A percentile compares a stretch with the other conserved stretches of the same genome.
phyloP scores from a whole-genome alignment of 805 yeast genomes.

The Saccharomycopsis sp. region DNA sequence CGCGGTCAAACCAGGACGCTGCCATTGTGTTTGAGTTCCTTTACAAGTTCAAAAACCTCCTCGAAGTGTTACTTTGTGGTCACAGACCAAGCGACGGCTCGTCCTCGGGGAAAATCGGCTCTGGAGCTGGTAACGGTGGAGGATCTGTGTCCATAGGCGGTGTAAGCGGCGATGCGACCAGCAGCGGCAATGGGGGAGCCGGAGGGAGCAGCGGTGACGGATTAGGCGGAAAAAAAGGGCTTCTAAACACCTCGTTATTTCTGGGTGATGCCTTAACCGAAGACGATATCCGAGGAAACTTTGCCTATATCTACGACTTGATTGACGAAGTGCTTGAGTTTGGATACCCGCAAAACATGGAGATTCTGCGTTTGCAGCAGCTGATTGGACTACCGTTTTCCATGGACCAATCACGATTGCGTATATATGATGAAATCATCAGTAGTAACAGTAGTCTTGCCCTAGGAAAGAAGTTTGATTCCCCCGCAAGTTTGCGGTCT shows the following conservation, averaged over 20 bases:
- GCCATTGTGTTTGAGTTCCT: slow-evolving; percentile 74
- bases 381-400: slow-evolving; percentile 14
- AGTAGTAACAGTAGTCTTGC: neutral
- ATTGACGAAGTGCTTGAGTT: slow-evolving; percentile 71
- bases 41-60: slow-evolving; percentile 49
- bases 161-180: neutral
- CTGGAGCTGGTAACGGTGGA: neutral
- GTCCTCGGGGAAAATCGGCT: neutral
- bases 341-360: slow-evolving; percentile 71
- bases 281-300: slow-evolving; percentile 52
- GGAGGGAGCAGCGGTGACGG: slow-evolving; percentile 23
- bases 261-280: slow-evolving; percentile 29
- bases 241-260: slow-evolving; percentile 24
- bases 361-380: slow-evolving; percentile 36
- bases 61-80: slow-evolving; percentile 36
- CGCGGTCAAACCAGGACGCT: slow-evolving; percentile 83
- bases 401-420: slow-evolving; percentile 6
- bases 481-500: slow-evolving; percentile 18
- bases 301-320: slow-evolving; percentile 65
- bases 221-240: slow-evolving; percentile 9
- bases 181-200: slow-evolving; percentile 21
- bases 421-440: slow-evolving; percentile 3
- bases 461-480: neutral
- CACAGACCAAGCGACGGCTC: neutral
- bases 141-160: neutral